Base-by-base conservation (phyloP, 2,329 filamentous ascomycete species). In the Pestalotiopsis sp. region DNA sequence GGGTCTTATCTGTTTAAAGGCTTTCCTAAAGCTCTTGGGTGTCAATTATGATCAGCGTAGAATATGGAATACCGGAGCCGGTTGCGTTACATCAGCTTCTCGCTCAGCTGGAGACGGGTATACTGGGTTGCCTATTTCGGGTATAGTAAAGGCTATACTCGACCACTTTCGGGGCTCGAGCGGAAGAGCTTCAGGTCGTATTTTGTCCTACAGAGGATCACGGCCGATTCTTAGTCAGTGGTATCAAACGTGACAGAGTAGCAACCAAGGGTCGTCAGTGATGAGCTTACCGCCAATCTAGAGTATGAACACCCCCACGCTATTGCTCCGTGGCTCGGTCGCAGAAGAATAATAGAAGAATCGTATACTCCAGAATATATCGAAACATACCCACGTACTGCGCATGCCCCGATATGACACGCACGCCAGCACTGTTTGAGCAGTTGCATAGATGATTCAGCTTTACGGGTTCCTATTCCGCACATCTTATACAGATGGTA, bases 121-220 rank as follows among this genome's bases (percentile, higher is more conserved):
- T 62, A 39, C 27, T 62, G 59, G 59, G 13, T 62, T 62, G 59
- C 31, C 59, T 38, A 23, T 62, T 23, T 62, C 27, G 59, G 25
- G 31, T 62, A 62, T 62, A 62, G 14, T 17, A 36, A 20, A 36
- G 27, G 27, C 57, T 59, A 59, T 59, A 59, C 23, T 59, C 57
- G 23, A 59, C 57, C 57, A 27, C 12, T 59, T 59, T 27, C 25
- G 57, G 57, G 27, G 25, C 25, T 27, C 7, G 2, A 59, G 23
- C 57, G 27, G 45, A 39, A 6, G 4, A 39, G 25, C 31, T 39
- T 52, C n/a, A 59, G 23, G 23, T n/a, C 23, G 27, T 23, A 59
- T 59, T 27, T 14, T 9, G 27, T 17, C 11, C 17, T 9, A 17
- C 25, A 27, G 6, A 27, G 57, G 57, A 12, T 52, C 14, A n/a